Evolutionary conservation across 495 filamentous ascomycete genomes (phyloP), one percentile per base, ranked within the genome.

Genomic region (Opeltia flavorubescens): DNA sequence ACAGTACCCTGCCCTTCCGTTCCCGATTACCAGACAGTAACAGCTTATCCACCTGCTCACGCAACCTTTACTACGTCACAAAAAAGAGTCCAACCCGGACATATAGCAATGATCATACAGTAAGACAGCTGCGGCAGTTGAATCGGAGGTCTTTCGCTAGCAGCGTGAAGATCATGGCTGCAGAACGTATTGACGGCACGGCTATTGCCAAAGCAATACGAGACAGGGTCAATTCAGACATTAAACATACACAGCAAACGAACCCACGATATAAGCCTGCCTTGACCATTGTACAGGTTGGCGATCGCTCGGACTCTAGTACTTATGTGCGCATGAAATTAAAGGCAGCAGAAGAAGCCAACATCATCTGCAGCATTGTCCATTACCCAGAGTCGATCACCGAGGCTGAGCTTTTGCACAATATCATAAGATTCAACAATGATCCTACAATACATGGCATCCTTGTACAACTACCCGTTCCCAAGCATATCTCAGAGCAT

Each of bases 311-410:
- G 43, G 91, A 98, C 69, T 95, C 89, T 20, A 88, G 89, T 60
- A 96, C 91, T 31, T 98, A 98, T 84, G 89, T 98, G 62, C 86
- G 87, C 67, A 98, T 98, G 91, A 98, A 98, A 68, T 64, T 95
- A 57, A 96, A 95, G 72, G 91, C 91, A 47, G 91, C 91, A 25
- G 74, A 89, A 62, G 89, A 98, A 75, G 86, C 86, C 57, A 86
- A 84, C 59, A 95, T 98, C 58, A 72, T 74, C 49, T 95, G 88
- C 70, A 79, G 86, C 54, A 66, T 94, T 50, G 69, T 89, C 55
- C 83, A 87, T 54, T 84, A 86, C 55, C 78, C 83, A 50, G 85
- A 88, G 56, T 66, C 78, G 34, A 82, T 86, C 59, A 80, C 84
- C 45, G 86, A 98, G 66, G 66, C 77, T 44, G 86, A 95, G 67